Conservation (phyloP, 2,329 filamentous ascomycete genomes). For the Aspergillus carbonarius region DNA sequence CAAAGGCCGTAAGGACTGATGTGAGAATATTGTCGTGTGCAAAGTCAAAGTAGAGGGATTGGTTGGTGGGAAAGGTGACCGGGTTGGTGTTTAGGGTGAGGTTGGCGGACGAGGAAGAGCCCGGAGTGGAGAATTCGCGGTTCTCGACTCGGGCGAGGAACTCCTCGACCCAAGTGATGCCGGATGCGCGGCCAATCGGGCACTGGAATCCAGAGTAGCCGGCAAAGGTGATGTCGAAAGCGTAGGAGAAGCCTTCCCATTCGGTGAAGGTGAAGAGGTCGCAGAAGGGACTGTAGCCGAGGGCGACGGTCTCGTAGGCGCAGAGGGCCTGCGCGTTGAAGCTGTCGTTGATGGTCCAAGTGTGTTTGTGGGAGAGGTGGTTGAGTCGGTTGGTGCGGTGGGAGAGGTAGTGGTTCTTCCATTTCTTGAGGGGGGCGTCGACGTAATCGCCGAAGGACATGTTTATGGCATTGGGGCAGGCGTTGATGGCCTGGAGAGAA, state of each 20-base stretch:
- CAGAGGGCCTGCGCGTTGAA: constrained; percentile 71
- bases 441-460: neutral
- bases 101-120: constrained; percentile 47
- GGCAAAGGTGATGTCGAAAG: constrained; percentile 65
- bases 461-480: constrained; percentile 5
- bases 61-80: constrained; percentile 70
- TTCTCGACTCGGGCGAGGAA: constrained; percentile 63
- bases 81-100: constrained; percentile 51
- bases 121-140: constrained; percentile 22
- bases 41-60: constrained; percentile 74
- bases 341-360: constrained; percentile 64
- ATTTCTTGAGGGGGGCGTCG: constrained; percentile 45
- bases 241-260: constrained; percentile 71
- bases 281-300: constrained; percentile 73
- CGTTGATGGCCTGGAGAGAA: constrained; percentile 21
- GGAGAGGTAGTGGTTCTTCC: constrained; percentile 64
- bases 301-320: constrained; percentile 74
- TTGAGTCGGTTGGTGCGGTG: constrained; percentile 63
- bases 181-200: constrained; percentile 68
- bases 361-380: constrained; percentile 54
- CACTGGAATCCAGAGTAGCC: constrained; percentile 63
- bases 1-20: constrained; percentile 69
- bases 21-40: constrained; percentile 75
- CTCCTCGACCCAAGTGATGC: constrained; percentile 72
- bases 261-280: constrained; percentile 72